phyloP scores from a whole-genome alignment of 352 stramenopile species.

The Hyphochytrium catenoides region DNA sequence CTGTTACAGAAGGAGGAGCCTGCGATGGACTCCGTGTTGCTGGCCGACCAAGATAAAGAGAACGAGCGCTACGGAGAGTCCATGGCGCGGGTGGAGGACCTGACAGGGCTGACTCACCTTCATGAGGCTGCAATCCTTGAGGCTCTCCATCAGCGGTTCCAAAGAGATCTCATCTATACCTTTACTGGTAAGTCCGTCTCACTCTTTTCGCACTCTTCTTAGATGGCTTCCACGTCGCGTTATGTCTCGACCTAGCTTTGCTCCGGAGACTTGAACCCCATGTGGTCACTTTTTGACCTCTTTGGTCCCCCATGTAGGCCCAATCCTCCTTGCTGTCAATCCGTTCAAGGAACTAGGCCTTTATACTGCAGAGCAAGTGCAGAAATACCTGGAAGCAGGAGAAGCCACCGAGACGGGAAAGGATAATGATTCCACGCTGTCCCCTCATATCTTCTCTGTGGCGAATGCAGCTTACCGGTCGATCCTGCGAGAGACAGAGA shows the following conservation, averaged over 20 bases:
- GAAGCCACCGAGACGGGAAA: slow-evolving; percentile 27
- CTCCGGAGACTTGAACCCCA: background rate
- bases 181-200: slow-evolving; percentile 3
- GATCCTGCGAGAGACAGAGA: slow-evolving; percentile 30
- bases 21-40: too few species aligned
- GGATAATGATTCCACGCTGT: too few species aligned
- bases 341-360: slow-evolving; percentile 42
- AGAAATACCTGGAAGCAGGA: slow-evolving; percentile 33
- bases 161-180: slow-evolving; percentile 35
- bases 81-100: slow-evolving; percentile 29
- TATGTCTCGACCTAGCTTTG: too few species aligned
- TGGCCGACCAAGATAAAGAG: slow-evolving; percentile 29
- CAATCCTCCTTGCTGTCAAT: slow-evolving; percentile 58
- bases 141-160: slow-evolving; percentile 40
- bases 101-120: slow-evolving; percentile 40
- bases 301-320: slow-evolving; percentile 18
- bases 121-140: slow-evolving; percentile 51
- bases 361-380: slow-evolving; percentile 27
- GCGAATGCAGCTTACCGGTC: slow-evolving; percentile 35
- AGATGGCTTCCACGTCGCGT: slow-evolving; percentile 1
- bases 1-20: too few species aligned
- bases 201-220: slow-evolving; percentile 1
- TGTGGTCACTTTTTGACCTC: background rate
- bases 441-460: slow-evolving; percentile 44
- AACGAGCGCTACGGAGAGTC: slow-evolving; percentile 22